phyloP scores from a whole-genome alignment of 139 green algal genomes.

The Trebouxia sp. region DNA sequence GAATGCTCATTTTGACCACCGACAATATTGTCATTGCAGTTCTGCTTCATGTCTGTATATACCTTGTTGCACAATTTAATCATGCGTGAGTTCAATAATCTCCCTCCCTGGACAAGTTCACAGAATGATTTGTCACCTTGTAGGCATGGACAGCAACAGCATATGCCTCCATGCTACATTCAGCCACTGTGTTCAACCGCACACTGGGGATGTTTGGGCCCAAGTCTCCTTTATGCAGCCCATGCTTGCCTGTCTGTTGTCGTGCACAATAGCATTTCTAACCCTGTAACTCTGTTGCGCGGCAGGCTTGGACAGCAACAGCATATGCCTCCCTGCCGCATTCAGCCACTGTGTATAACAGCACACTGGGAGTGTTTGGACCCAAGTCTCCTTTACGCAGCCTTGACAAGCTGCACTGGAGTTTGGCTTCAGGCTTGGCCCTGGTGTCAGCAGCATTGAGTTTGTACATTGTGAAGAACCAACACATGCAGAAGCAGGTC shows the following conservation, averaged over 20 bases:
- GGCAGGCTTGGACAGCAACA: slow-evolving; percentile 5
- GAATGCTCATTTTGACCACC: too few species aligned
- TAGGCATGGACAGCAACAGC: slow-evolving; percentile 6
- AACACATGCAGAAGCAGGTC: background rate
- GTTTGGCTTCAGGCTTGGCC: background rate
- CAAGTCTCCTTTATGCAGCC: background rate
- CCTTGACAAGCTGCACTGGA: background rate
- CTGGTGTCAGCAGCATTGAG: background rate
- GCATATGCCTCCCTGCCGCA: background rate
- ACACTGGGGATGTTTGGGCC: background rate
- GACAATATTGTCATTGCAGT: too few species aligned
- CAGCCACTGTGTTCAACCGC: background rate
- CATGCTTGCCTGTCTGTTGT: too few species aligned
- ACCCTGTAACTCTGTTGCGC: too few species aligned
- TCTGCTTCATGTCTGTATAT: too few species aligned
- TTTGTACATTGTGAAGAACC: background rate
- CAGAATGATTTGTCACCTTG: too few species aligned
- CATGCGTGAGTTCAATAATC: too few species aligned
- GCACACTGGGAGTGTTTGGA: background rate
- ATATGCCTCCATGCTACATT: background rate
- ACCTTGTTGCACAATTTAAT: too few species aligned
- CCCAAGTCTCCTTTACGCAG: background rate
- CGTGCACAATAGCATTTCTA: too few species aligned
- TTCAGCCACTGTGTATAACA: background rate
- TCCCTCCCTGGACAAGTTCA: too few species aligned